Evolutionary conservation across 148 eudicot species (phyloP).

Genomic region (Vaccinium myrtillus): DNA sequence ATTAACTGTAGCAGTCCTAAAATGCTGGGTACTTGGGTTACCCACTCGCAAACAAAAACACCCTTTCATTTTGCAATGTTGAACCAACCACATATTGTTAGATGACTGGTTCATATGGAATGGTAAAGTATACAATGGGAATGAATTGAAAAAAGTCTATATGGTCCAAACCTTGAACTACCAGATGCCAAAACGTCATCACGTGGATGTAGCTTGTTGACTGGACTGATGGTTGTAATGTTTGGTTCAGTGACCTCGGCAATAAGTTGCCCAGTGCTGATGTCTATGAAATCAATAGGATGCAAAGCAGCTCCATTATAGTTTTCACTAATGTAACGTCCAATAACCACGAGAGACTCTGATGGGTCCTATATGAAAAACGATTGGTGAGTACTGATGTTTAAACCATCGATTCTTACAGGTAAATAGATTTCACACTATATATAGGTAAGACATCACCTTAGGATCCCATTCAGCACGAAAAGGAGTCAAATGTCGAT

Average conservation of each 20-base stretch:
- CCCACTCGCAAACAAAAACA: neutral
- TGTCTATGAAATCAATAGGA: conserved; percentile 90
- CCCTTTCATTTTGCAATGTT: neutral
- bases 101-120: neutral
- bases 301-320: conserved; percentile 83
- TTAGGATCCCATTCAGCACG: conserved; percentile 99
- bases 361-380: conserved; percentile 64
- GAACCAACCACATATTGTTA: neutral
- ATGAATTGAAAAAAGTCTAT: neutral
- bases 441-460: conserved; percentile 34
- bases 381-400: neutral
- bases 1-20: neutral
- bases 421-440: neutral
- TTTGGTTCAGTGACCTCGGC: conserved; percentile 95
- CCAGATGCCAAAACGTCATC: conserved; percentile 88
- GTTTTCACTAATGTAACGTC: conserved; percentile 96
- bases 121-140: neutral
- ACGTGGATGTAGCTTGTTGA: conserved; percentile 92
- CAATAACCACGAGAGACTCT: conserved; percentile 91
- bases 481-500: conserved; percentile 86
- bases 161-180: conserved; percentile 67
- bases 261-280: conserved; percentile 83
- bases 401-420: neutral
- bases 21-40: neutral
- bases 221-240: conserved; percentile 88